These are phyloP conservation scores for Lecanosticta acicola DNA, from an alignment of 2,329 filamentous ascomycete species.

Conservation along the genomic window DNA sequence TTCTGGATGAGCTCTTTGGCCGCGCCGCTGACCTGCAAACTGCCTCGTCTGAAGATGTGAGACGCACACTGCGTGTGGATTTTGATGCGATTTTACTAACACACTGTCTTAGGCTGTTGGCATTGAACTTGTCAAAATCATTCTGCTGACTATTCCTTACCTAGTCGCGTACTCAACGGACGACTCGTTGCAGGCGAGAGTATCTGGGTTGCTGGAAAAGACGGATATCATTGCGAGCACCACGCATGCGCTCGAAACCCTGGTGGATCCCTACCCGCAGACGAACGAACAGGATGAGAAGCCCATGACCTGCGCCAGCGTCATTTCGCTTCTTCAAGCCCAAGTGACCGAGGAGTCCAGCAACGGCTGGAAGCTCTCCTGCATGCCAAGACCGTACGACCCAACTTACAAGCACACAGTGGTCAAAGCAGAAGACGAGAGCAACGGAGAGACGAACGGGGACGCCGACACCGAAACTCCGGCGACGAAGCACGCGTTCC, in stretches of 20 bases:
- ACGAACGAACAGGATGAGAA: conserved; percentile 54
- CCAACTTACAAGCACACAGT: conserved; percentile 18
- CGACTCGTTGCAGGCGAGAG: conserved; percentile 64
- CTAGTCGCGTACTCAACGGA: conserved; percentile 66
- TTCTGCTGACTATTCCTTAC: conserved; percentile 90
- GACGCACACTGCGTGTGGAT: too few relatives aligned
- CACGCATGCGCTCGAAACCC: conserved; percentile 72
- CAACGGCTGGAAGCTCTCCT: conserved; percentile 67
- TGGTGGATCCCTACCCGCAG: conserved; percentile 75
- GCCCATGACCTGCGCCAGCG: conserved; percentile 59
- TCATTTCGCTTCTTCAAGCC: conserved; percentile 76
- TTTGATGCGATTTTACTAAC: not conserved
- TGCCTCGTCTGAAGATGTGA: conserved; percentile 83
- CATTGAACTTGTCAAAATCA: conserved; percentile 90
- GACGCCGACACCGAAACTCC: conserved; percentile 55
- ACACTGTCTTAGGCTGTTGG: conserved; percentile 48
- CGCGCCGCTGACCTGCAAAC: conserved; percentile 91
- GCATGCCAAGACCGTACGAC: conserved; percentile 54
- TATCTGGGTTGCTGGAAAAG: conserved; percentile 77
- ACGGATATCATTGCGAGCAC: conserved; percentile 92
- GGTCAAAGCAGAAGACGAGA: conserved; percentile 23
- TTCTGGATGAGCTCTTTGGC: conserved; percentile 84
- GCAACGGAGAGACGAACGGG: conserved; percentile 42
- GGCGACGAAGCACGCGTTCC: conserved; percentile 65
- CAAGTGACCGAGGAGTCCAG: conserved; percentile 74